phyloP scores from a whole-genome alignment of 306 rosid genomes.

The barrel medic (Medicago truncatula) region DNA sequence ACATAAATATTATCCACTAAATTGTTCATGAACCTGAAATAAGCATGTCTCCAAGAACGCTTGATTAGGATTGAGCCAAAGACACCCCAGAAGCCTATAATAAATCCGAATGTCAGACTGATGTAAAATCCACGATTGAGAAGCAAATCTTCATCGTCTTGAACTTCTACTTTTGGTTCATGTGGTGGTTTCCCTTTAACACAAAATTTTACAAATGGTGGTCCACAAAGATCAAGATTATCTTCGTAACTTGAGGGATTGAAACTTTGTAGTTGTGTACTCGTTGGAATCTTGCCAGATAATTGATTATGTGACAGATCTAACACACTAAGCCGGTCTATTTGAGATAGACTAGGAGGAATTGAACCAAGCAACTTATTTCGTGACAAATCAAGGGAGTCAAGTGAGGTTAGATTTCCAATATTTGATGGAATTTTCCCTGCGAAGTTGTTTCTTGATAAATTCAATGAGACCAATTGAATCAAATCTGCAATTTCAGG shows the following conservation, averaged over 20 bases:
- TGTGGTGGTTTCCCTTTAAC: background rate
- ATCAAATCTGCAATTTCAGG: background rate
- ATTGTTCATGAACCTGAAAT: background rate
- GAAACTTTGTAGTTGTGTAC: background rate
- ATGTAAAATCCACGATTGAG: background rate
- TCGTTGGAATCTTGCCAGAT: background rate
- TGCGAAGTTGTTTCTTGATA: background rate
- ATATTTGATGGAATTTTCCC: background rate
- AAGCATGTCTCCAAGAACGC: background rate
- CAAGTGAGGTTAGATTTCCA: background rate
- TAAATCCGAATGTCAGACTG: background rate
- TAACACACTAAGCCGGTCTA: background rate
- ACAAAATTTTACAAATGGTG: background rate
- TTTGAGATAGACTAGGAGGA: background rate
- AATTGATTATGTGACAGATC: background rate
- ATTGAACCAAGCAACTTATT: no score
- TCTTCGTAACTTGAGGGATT: background rate
- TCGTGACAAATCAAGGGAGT: no score
- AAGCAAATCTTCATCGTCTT: background rate
- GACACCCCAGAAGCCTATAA: background rate
- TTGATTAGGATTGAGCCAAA: background rate
- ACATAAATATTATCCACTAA: background rate
- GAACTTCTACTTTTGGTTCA: background rate
- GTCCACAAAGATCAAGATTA: background rate
- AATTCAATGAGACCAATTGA: background rate